Evolutionary conservation across 106 monocot species (phyloP), one percentile per base, ranked within the genome.

Genomic region (Narthecium ossifragum): DNA sequence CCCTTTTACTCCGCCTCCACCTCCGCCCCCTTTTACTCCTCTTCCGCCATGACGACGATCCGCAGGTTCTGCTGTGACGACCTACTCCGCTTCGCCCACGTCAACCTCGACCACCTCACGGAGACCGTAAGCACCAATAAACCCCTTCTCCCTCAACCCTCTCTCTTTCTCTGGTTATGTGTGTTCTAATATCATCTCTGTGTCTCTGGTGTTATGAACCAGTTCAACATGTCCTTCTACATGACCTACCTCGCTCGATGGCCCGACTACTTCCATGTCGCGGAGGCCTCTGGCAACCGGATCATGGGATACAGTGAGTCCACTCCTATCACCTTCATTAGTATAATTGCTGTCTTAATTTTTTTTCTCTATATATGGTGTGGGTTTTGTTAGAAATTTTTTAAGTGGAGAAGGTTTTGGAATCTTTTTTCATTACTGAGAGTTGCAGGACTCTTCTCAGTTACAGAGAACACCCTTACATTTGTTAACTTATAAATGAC

Each of bases 151-250:
- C n/a, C n/a, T n/a, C n/a, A n/a, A 45, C 13, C 34, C 7, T 46
- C 13, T 34, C n/a, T 9, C 21, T 24, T 48, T 53, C 24, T 17
- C 18, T 46, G 46, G 5, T 46, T 46, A 4, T 46, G 4, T n/a
- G 11, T 49, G 48, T 49, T n/a, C 4, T 49, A 4, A 9, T 8
- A 4, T 5, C n/a, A 20, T 8, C n/a, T 5, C 14, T 49, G n/a
- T n/a, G n/a, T n/a, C n/a, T n/a, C n/a, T n/a, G n/a, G n/a, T n/a
- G n/a, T n/a, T n/a, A n/a, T 49, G 14, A 11, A 30, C 15, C 82
- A 96, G 96, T 98, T 91, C 81, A 98, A 87, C 61, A 98, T 98
- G 96, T 91, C 96, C 28, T 98, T 98, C 81, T 98, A 98, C 75
- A 98, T 98, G 96, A 91, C 86, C 6, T 98, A 91, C 64, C 73